Evolutionary conservation across 2,329 filamentous ascomycete genomes (phyloP).

Genomic region (Emydomyces testavorans): DNA sequence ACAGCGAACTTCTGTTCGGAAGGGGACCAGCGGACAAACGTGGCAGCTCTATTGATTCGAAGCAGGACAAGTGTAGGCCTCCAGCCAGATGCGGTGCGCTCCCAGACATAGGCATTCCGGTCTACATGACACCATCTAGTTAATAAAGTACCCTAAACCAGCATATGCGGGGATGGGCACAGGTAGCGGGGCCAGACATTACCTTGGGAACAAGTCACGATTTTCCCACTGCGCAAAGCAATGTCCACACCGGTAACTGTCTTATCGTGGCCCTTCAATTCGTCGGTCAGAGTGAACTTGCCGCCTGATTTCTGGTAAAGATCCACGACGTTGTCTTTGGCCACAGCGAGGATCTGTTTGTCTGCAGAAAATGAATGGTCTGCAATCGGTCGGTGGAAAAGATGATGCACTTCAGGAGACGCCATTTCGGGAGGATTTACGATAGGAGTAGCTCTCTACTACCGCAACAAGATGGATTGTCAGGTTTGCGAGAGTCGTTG

Average conservation of each 20-base stretch:
- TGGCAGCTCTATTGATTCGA: constrained; percentile 91
- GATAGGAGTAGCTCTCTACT: constrained; percentile 99
- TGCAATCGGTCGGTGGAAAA: constrained; percentile 91
- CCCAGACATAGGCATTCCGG: constrained; percentile 96
- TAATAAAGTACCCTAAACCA: not conserved
- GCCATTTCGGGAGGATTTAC: constrained; percentile 51
- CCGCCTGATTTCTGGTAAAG: constrained; percentile 65
- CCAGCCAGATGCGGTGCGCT: constrained; percentile 81
- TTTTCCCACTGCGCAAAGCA: constrained; percentile 77
- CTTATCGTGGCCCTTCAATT: constrained; percentile 94
- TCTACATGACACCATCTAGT: constrained; percentile 43
- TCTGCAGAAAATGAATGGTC: constrained; percentile 98
- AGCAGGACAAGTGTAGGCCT: constrained; percentile 95
- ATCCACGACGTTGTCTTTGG: constrained; percentile 80
- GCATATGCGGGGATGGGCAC: not conserved
- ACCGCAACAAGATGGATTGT: constrained; percentile 41
- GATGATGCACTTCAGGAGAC: constrained; percentile 80
- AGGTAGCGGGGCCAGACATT: constrained; percentile 1
- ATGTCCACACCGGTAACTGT: constrained; percentile 94
- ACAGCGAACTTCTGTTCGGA: constrained; percentile 97
- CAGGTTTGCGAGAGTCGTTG: not conserved
- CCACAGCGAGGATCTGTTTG: constrained; percentile 75
- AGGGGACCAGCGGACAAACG: constrained; percentile 93
- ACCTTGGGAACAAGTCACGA: constrained; percentile 97
- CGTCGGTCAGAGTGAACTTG: constrained; percentile 74